phyloP scores from a whole-genome alignment of 208 protist species.

The Trichomonas vaginalis region DNA sequence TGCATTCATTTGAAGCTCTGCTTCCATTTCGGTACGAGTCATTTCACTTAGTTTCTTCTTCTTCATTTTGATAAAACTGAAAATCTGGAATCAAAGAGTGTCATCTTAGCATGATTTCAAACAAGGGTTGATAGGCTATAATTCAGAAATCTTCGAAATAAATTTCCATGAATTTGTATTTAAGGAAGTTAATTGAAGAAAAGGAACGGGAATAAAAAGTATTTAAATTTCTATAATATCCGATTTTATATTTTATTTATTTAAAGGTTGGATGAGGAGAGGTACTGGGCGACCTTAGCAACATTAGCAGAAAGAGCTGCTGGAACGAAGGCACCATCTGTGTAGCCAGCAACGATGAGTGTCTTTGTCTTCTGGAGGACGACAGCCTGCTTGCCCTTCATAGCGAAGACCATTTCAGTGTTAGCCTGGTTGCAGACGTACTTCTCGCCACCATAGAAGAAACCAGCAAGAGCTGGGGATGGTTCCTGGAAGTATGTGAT shows the following conservation, averaged over 20 bases:
- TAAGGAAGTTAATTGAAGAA: too few relatives aligned
- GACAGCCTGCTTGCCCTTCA: not conserved
- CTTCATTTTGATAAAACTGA: too few relatives aligned
- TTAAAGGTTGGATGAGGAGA: not conserved
- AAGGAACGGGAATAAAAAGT: too few relatives aligned
- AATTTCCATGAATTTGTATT: too few relatives aligned
- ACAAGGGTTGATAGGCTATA: too few relatives aligned
- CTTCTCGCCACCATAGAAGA: not conserved
- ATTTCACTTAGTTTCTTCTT: not conserved
- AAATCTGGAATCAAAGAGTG: too few relatives aligned
- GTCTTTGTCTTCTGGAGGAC: slow-evolving; percentile 4
- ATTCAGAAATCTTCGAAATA: too few relatives aligned
- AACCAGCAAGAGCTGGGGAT: not conserved
- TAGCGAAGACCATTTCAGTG: not conserved
- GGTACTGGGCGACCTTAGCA: not conserved
- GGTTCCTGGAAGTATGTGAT: not conserved
- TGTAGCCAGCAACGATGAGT: not conserved
- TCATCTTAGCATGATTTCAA: too few relatives aligned
- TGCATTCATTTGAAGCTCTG: not conserved
- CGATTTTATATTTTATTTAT: too few relatives aligned
- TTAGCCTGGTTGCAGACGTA: not conserved
- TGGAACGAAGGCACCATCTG: not conserved
- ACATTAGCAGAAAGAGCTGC: not conserved
- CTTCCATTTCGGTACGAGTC: not conserved
- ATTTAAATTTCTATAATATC: too few relatives aligned